These are phyloP conservation scores for Gypsophila paniculata DNA, from an alignment of 179 eudicot species.

Conservation along the genomic window DNA sequence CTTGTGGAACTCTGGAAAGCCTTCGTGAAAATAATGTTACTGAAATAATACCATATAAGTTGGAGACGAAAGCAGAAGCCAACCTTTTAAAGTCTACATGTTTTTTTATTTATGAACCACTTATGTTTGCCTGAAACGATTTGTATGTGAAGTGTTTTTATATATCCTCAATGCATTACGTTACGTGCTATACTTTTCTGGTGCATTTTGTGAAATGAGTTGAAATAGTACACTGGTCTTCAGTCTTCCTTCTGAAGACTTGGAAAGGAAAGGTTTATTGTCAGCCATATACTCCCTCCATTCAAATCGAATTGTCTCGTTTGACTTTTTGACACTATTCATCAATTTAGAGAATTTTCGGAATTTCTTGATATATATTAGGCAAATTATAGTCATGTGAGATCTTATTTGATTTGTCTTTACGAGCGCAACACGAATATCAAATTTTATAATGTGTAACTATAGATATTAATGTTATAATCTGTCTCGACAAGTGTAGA, in stretches of 20 bases:
- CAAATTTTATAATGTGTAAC: too few relatives aligned
- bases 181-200: background rate
- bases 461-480: too few relatives aligned
- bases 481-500: too few relatives aligned
- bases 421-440: too few relatives aligned
- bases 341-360: too few relatives aligned
- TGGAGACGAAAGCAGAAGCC: background rate
- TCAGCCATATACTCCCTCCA: background rate
- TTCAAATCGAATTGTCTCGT: too few relatives aligned
- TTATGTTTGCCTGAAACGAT: slow-evolving; percentile 1
- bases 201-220: slow-evolving; percentile 5
- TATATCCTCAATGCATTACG: background rate
- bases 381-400: too few relatives aligned
- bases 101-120: background rate
- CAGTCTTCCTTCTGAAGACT: background rate
- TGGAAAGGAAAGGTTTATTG: background rate
- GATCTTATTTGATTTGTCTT: too few relatives aligned
- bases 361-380: too few relatives aligned
- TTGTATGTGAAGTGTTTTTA: background rate
- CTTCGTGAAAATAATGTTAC: background rate
- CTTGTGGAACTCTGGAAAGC: background rate
- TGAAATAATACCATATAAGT: background rate
- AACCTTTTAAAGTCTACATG: too few relatives aligned
- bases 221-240: slow-evolving; percentile 6
- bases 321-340: too few relatives aligned